Evolutionary conservation across 1,139 yeast species (phyloP), one percentile per base, ranked within the genome.

Genomic region (Arxiozyma bovina): DNA sequence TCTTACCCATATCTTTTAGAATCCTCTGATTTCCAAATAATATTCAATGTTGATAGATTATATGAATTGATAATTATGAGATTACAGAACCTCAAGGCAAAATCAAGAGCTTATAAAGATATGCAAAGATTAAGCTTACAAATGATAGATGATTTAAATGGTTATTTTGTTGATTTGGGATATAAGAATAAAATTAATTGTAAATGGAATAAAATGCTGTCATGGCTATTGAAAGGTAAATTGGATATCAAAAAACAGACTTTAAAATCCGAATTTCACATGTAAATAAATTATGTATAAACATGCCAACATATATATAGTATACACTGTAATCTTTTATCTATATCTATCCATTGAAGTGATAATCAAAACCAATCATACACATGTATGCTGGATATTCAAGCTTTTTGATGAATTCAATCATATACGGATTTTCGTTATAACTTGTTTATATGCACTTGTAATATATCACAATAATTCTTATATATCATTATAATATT

Each of bases 91-190:
- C 30, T 18, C 20, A 42, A 42, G 15, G 3, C 30, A 12, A 50
- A 44, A n/a, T 46, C 49, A n/a, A 46, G 34, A 18, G 30, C 49
- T 9, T 21, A 21, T 21, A 34, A 46, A 21, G 48, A 34, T 23
- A 43, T 50, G 47, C 27, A 38, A 12, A 22, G 17, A 11, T 23
- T 44, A 25, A 30, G 38, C 17, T 15, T 22, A 1, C 15, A 9
- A 15, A 94, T 87, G 63, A 75, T 88, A 18, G 80, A 79, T 55
- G 80, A 77, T 64, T 80, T 88, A 43, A 86, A 85, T 60, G 94
- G 91, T 1, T 82, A 78, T 62, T 74, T 89, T 45, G 74, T 74
- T 3, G 62, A 63, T 18, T 69, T 79, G 58, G 96, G 87, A 0
- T 60, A 65, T 23, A 68, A 71, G 51, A 73, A 75, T 58, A 65